phyloP scores from a whole-genome alignment of 1,284 basidiomycete species.

The Mycosarcoma maydis region DNA sequence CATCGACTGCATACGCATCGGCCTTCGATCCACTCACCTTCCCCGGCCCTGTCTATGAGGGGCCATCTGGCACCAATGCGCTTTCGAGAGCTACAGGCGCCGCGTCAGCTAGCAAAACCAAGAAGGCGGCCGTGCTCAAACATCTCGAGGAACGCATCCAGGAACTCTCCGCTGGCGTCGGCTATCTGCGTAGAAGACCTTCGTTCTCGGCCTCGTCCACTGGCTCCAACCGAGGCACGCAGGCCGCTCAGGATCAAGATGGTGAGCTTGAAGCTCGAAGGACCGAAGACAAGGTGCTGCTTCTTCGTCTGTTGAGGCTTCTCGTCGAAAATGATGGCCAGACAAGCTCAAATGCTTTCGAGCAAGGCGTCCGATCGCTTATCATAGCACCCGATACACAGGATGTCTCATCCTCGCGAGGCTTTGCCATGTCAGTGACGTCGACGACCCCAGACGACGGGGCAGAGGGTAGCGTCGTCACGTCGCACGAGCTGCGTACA shows the following conservation, averaged over 20 bases:
- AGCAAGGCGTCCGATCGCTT: conserved; percentile 36
- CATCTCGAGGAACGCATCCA: conserved; percentile 57
- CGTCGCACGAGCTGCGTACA: conserved; percentile 52
- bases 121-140: conserved; percentile 57
- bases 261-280: conserved; percentile 50
- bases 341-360: conserved; percentile 42
- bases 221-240: conserved; percentile 5
- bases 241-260: conserved; percentile 12
- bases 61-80: conserved; percentile 39
- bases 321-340: conserved; percentile 63
- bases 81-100: conserved; percentile 52
- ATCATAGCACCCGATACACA: conserved; percentile 28
- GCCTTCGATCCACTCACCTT: conserved; percentile 59
- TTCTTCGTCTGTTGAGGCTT: conserved; percentile 56
- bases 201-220: conserved; percentile 28
- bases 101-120: conserved; percentile 41
- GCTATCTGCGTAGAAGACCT: conserved; percentile 56
- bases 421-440: conserved; percentile 30
- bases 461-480: conserved; percentile 33
- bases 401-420: conserved; percentile 3
- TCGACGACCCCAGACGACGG: conserved; percentile 6
- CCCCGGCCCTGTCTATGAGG: conserved; percentile 62
- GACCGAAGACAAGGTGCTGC: conserved; percentile 59
- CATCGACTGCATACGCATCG: conserved; percentile 51
- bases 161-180: conserved; percentile 57